A percentile compares a stretch with the other conserved stretches of the same genome.
Evolutionary conservation across 2,329 filamentous ascomycete genomes (phyloP).

Genomic region (Colletotrichum destructivum): DNA sequence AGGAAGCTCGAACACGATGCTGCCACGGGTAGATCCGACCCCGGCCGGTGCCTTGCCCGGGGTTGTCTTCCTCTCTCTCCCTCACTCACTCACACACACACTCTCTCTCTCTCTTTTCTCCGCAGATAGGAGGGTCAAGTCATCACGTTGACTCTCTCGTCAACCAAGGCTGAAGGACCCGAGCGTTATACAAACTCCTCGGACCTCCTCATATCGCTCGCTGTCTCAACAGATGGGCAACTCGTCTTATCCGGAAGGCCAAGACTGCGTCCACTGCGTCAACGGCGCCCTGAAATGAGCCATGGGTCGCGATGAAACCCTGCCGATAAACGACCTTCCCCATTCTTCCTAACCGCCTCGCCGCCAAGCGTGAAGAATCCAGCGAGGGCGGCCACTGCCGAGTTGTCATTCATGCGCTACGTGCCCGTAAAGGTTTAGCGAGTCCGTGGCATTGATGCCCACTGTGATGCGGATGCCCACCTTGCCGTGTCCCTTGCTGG

Average conservation of each 20-base stretch:
- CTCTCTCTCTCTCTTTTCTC: background rate
- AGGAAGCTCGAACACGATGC: conserved; percentile 32
- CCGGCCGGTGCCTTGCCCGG: conserved; percentile 14
- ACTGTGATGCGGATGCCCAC: background rate
- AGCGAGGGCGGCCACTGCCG: conserved; percentile 33
- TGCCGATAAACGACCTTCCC: conserved; percentile 26
- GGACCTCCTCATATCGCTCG: background rate
- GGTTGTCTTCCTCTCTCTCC: background rate
- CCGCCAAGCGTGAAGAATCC: conserved; percentile 27
- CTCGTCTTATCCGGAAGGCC: conserved; percentile 14
- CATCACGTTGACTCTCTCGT: too few species aligned
- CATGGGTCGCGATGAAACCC: conserved; percentile 36
- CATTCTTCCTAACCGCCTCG: conserved; percentile 25
- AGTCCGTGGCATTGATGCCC: background rate
- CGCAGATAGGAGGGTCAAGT: background rate
- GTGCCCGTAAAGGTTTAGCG: background rate
- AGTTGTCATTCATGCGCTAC: conserved; percentile 5
- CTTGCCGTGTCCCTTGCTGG: background rate
- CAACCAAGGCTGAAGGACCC: too few species aligned
- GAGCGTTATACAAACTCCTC: background rate
- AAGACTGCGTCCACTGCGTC: conserved; percentile 4
- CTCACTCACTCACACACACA: background rate
- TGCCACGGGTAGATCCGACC: conserved; percentile 36
- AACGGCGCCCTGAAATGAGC: conserved; percentile 21
- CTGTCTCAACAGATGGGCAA: background rate